These are phyloP conservation scores for Carex parvula DNA, from an alignment of 176 grass and related monocot species.

Conservation along the genomic window DNA sequence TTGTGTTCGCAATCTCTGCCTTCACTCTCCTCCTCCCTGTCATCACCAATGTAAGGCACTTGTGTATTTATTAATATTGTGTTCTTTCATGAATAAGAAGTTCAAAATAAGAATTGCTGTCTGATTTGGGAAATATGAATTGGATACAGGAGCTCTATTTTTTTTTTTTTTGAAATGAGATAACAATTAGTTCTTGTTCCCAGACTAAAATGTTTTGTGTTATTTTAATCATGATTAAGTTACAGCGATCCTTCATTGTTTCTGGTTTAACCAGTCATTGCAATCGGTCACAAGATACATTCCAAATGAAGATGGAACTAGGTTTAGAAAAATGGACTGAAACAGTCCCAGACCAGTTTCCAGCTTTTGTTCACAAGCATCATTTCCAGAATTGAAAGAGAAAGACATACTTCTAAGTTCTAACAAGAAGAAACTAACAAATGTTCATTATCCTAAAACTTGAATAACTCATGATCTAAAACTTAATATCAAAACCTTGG, in stretches of 20 bases:
- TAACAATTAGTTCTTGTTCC: background rate
- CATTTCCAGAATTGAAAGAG: background rate
- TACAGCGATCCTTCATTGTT: background rate
- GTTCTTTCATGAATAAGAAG: background rate
- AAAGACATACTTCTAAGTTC: background rate
- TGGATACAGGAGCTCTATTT: background rate
- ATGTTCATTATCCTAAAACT: background rate
- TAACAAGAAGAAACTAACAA: background rate
- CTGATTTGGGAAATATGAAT: background rate
- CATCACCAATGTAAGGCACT: constrained; percentile 36
- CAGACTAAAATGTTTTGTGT: background rate
- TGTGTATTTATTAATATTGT: background rate
- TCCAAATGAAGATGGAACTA: background rate
- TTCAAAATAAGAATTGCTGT: background rate
- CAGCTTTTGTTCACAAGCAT: background rate
- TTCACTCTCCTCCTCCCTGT: constrained; percentile 51
- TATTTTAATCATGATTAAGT: background rate
- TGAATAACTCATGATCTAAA: background rate
- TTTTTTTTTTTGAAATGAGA: background rate
- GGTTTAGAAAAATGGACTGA: constrained; percentile 2
- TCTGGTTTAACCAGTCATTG: background rate
- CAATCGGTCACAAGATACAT: background rate
- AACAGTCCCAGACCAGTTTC: background rate
- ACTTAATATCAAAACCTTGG: no score
- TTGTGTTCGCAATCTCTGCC: constrained; percentile 40